Percentiles rank a stretch among this genome's conserved stretches.
Evolutionary conservation across 2,329 filamentous ascomycete genomes (phyloP).

Genomic region (Fusarium pseudonygamai): DNA sequence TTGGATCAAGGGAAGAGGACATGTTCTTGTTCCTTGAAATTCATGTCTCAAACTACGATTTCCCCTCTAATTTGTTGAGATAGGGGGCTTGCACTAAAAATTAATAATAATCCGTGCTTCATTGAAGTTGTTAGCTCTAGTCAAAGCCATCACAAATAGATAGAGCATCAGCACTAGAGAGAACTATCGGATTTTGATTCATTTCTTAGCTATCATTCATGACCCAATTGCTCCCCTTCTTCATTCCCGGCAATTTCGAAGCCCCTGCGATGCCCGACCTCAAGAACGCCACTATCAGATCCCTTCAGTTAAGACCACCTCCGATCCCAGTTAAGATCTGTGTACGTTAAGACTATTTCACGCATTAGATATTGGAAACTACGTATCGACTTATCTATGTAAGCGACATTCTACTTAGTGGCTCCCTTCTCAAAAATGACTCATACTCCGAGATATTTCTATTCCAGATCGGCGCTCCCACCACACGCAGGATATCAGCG

Average conservation of each 20-base stretch:
- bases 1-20: no score
- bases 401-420: not conserved
- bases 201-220: not conserved
- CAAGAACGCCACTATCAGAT: not conserved
- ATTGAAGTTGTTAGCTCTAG: not conserved
- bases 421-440: not conserved
- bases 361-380: not conserved
- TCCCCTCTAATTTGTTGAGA: not conserved
- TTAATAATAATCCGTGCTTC: no score
- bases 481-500: not conserved
- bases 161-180: not conserved
- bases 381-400: not conserved
- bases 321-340: no score
- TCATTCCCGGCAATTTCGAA: not conserved
- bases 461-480: conserved; percentile 20
- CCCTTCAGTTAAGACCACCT: no score
- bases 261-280: no score
- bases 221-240: not conserved
- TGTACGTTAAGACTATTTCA: no score
- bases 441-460: not conserved
- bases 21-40: no score
- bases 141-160: not conserved
- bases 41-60: no score
- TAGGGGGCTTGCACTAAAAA: not conserved
- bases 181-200: not conserved